These are phyloP conservation scores for Lecanosticta acicola DNA, from an alignment of 2,329 filamentous ascomycete genomes.

Conservation along the genomic window DNA sequence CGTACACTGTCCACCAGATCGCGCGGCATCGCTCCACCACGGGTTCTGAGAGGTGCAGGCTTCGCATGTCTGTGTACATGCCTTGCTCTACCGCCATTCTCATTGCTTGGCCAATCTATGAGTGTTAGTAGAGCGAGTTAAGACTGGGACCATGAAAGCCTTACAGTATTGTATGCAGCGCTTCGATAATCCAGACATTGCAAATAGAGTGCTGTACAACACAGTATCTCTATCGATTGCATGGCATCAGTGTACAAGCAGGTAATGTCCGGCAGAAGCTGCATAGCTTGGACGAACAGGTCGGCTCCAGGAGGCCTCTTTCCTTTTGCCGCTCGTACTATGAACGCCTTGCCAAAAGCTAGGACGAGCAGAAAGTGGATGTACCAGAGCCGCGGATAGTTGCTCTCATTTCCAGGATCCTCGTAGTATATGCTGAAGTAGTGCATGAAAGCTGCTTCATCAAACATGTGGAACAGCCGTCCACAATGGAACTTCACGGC, in stretches of 20 bases:
- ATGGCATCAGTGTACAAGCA: conserved; percentile 41
- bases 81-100: conserved; percentile 47
- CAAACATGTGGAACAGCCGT: conserved; percentile 51
- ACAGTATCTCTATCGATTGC: conserved; percentile 46
- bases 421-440: conserved; percentile 41
- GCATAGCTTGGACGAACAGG: conserved; percentile 43
- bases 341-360: conserved; percentile 52
- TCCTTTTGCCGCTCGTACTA: conserved; percentile 33
- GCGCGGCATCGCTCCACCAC: conserved; percentile 45
- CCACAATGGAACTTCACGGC: conserved; percentile 53
- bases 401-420: conserved; percentile 21
- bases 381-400: conserved; percentile 42
- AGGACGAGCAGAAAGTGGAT: conserved; percentile 51
- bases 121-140: not conserved
- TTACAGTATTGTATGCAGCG: conserved; percentile 38
- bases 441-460: conserved; percentile 48
- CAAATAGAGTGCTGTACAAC: conserved; percentile 49
- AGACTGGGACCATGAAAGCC: not conserved
- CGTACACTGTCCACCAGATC: conserved; percentile 52
- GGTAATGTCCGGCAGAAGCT: conserved; percentile 40
- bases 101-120: conserved; percentile 48
- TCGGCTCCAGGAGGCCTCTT: conserved; percentile 44
- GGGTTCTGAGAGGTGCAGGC: conserved; percentile 37
- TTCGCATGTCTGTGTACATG: conserved; percentile 50
- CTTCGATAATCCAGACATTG: conserved; percentile 48